Percentiles rank a stretch among this genome's conserved stretches.
These are phyloP conservation scores for Rhizophlyctis rosea DNA, from an alignment of 192 early-diverging fungal genomes.

Conservation along the genomic window DNA sequence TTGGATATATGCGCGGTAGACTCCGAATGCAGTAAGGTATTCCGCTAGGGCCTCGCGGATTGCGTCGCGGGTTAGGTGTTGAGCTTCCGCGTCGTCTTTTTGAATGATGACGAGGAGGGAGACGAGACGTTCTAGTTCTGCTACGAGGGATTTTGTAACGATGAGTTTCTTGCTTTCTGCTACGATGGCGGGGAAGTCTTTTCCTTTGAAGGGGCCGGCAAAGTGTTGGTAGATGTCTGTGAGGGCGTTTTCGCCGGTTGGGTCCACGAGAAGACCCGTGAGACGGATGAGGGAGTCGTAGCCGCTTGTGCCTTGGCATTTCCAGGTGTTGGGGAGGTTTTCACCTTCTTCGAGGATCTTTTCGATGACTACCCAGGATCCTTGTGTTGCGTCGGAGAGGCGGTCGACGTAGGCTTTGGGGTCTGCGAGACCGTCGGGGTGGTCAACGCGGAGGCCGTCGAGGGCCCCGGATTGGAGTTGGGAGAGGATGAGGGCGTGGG, in stretches of 20 bases:
- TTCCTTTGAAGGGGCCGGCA: slow-evolving; percentile 7
- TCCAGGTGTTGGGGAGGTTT: slow-evolving; percentile 16
- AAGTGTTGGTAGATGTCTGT: slow-evolving; percentile 18
- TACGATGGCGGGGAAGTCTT: slow-evolving; percentile 14
- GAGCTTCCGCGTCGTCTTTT: slow-evolving; percentile 5
- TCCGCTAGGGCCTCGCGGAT: slow-evolving; percentile 18
- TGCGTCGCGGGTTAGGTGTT: slow-evolving; percentile 1
- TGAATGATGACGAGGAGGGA: slow-evolving; percentile 17
- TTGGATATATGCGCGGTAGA: slow-evolving; percentile 30
- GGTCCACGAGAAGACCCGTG: slow-evolving; percentile 18
- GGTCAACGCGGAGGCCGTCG: slow-evolving; percentile 26
- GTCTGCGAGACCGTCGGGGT: slow-evolving; percentile 27
- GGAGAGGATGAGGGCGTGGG: slow-evolving; percentile 11
- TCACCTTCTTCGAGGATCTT: slow-evolving; percentile 32
- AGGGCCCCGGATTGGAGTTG: slow-evolving; percentile 13
- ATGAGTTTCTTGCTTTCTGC: slow-evolving; percentile 17
- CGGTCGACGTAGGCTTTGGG: slow-evolving; percentile 26
- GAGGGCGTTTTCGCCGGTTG: slow-evolving; percentile 7
- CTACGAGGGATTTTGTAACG: slow-evolving; percentile 17
- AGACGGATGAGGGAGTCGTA: slow-evolving; percentile 25
- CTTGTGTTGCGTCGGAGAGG: slow-evolving; percentile 13
- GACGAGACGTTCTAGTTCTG: slow-evolving; percentile 27
- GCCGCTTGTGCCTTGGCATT: slow-evolving; percentile 25
- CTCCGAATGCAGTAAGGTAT: slow-evolving; percentile 19
- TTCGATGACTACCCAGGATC: slow-evolving; percentile 33